Conservation (phyloP, 164 flowering plant genomes). For the Nymphaea thermarum region DNA sequence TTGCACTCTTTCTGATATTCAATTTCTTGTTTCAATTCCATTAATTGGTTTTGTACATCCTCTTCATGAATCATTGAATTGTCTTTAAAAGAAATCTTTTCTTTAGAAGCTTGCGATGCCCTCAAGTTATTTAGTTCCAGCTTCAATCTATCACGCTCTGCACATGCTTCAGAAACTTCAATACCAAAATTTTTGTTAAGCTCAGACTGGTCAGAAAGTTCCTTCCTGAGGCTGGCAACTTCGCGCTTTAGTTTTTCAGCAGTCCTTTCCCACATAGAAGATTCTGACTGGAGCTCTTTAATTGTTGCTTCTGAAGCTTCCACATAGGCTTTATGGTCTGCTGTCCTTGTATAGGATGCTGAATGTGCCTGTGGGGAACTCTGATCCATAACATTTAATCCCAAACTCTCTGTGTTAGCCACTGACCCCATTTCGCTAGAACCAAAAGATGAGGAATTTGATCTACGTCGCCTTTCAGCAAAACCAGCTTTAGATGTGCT, state of each 20-base stretch:
- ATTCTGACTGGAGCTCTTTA: slow-evolving; percentile 58
- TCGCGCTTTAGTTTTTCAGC: slow-evolving; percentile 58
- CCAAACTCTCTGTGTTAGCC: slow-evolving; percentile 14
- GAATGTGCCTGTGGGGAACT: slow-evolving; percentile 10
- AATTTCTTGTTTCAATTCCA: slow-evolving; percentile 54
- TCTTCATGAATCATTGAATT: slow-evolving; percentile 17
- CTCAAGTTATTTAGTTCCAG: slow-evolving; percentile 46
- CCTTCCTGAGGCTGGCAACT: slow-evolving; percentile 44
- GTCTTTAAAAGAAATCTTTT: slow-evolving; percentile 18
- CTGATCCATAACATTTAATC: slow-evolving; percentile 13
- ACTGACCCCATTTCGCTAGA: slow-evolving; percentile 22
- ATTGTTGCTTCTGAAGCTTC: slow-evolving; percentile 63
- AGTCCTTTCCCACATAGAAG: slow-evolving; percentile 82
- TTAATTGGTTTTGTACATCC: slow-evolving; percentile 15
- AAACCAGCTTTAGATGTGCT: slow-evolving; percentile 5
- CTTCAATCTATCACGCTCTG: slow-evolving; percentile 52
- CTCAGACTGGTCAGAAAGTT: slow-evolving; percentile 45
- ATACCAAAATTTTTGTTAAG: slow-evolving; percentile 31
- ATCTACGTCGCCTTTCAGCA: slow-evolving; percentile 21
- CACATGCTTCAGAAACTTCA: slow-evolving; percentile 52
- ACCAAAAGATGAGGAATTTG: slow-evolving; percentile 34
- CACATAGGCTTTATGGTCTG: slow-evolving; percentile 31
- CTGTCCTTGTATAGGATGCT: slow-evolving; percentile 22
- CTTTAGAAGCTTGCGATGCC: slow-evolving; percentile 19
- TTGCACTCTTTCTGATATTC: slow-evolving; percentile 48